Evolutionary conservation across 75 land plant genomes (phyloP), one percentile per base, ranked within the genome.

Genomic region (Cupressus sempervirens): DNA sequence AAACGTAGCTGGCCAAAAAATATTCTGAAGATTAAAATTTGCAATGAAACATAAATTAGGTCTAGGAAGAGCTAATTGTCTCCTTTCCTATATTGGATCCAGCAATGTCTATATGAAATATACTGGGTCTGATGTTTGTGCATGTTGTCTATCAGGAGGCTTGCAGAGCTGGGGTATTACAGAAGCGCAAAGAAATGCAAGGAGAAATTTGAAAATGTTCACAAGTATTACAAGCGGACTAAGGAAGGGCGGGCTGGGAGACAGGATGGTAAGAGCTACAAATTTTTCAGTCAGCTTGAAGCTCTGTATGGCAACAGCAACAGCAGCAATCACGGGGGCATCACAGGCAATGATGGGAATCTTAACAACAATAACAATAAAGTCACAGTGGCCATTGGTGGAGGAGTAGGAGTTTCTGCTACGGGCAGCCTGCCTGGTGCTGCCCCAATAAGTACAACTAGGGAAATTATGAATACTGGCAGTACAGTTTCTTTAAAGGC

Each of bases 191-290:
- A 87, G 82, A 87, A 87, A 73, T 87, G 88, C 87, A 87, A 85
- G 48, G 88, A 87, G 48, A 87, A 87, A 45, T 87, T 87, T 48
- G 87, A 87, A 76, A 87, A 87, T 11, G 88, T 87, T 77, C 53
- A 84, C 88, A 87, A 87, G 74, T 87, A 87, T 82, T 87, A 87
- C 86, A 87, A 87, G 53, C 74, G 86, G 65, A 84, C 88, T 23
- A 87, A 50, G 87, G 58, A 84, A 75, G 88, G 83, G 72, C 77
- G 84, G 85, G 87, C 86, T 6, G 87, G 87, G 40, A 83, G 86
- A 50, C 87, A 86, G 2, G 87, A 86, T 65, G 87, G 87, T 10
- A 86, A 84, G 30, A 84, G 62, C 75, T 86, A 86, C 32, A 84
- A 86, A 16, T 86, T 86, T 74, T 86, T 86, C 86, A 70, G 36